phyloP scores from a whole-genome alignment of 148 eudicot species.

The Salicornia ramosissima region DNA sequence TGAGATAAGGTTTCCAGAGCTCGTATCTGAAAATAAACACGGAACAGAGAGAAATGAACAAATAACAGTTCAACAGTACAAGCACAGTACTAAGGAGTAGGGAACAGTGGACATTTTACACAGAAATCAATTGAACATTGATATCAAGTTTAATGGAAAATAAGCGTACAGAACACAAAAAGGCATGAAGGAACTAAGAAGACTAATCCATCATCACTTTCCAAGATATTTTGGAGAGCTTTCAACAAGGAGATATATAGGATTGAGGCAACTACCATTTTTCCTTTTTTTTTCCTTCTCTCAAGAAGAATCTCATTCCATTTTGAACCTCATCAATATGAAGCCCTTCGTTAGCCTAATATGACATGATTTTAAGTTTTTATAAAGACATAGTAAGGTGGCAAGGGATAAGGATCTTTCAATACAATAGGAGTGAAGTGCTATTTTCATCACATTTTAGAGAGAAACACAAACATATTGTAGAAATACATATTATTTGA shows the following conservation, averaged over 20 bases:
- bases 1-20: slow-evolving; percentile 94
- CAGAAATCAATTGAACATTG: neutral
- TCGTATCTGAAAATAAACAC: slow-evolving; percentile 50
- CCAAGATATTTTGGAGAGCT: neutral
- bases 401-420: neutral
- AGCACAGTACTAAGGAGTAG: neutral
- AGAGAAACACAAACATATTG: neutral
- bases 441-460: neutral
- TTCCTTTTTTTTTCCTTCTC: neutral
- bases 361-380: neutral
- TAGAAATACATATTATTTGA: neutral
- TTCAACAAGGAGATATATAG: neutral
- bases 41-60: neutral
- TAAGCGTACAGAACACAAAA: neutral
- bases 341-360: neutral
- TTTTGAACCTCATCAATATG: neutral
- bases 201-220: neutral
- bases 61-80: neutral
- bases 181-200: neutral
- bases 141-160: neutral
- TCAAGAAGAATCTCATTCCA: neutral
- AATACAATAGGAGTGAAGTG: neutral
- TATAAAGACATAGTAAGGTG: neutral
- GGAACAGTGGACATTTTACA: neutral
- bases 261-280: neutral